Evolutionary conservation across 2,329 filamentous ascomycete species (phyloP).

Genomic region (Stagonosporopsis cucurbitacearum): DNA sequence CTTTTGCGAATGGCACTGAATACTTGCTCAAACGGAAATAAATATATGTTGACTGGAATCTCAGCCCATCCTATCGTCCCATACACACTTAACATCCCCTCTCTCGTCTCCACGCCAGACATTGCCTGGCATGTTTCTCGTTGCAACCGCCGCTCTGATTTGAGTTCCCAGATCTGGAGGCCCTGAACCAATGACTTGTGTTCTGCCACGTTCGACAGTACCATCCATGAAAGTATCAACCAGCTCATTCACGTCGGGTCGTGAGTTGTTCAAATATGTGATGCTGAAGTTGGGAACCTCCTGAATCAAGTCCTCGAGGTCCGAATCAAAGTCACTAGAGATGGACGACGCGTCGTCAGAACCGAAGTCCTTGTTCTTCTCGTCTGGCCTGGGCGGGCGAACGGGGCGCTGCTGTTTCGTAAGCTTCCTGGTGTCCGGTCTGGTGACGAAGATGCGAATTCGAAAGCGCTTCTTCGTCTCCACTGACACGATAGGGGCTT

Average conservation of each 20-base stretch:
- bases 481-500: neutral
- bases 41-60: neutral
- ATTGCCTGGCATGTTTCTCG: slow-evolving; percentile 22
- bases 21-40: neutral
- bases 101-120: slow-evolving; percentile 39
- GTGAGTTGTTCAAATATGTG: slow-evolving; percentile 28
- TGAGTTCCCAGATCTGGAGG: slow-evolving; percentile 33
- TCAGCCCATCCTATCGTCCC: slow-evolving; percentile 41
- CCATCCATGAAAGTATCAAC: slow-evolving; percentile 26
- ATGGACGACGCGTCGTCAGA: slow-evolving; percentile 3
- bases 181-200: slow-evolving; percentile 33
- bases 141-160: slow-evolving; percentile 35
- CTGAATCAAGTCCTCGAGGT: slow-evolving; percentile 15
- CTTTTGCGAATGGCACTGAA: neutral
- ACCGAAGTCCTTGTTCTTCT: slow-evolving; percentile 1
- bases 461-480: slow-evolving; percentile 17
- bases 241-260: slow-evolving; percentile 20
- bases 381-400: slow-evolving; percentile 1
- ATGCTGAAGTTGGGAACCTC: slow-evolving; percentile 27
- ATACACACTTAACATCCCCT: slow-evolving; percentile 35
- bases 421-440: slow-evolving; percentile 3
- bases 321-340: slow-evolving; percentile 2
- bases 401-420: neutral
- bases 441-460: slow-evolving; percentile 28
- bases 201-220: slow-evolving; percentile 26